Base-by-base conservation (phyloP, 345 rosid species). In the Erysimum cheiranthoides region DNA sequence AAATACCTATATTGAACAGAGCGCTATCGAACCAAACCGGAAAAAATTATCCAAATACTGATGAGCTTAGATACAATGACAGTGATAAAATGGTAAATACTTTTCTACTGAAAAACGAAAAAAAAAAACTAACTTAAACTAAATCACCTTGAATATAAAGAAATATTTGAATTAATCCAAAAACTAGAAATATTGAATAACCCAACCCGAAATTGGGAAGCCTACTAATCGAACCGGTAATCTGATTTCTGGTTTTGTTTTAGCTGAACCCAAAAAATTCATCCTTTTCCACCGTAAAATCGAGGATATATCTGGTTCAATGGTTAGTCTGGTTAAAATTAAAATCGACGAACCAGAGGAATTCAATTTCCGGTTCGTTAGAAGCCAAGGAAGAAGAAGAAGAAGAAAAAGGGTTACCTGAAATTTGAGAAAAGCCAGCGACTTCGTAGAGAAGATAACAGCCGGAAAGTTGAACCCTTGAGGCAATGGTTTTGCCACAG, bases 361-460 rank as follows among this genome's bases (percentile, higher is more conserved):
- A 51, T 25, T 38, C 5, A 45, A 45, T 57, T 16, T 21, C 76
- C 61, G 69, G 69, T 73, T 66, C 2, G 18, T 14, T 34, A 43
- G 27, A 64, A 73, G 17, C 51, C 45, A 9, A 5, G 5, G 66
- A 47, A 16, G 49, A 27, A 16, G 72, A 11, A 18, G 46, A 51
- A 11, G 25, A 21, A 21, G 25, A 21, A 9, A n/a, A 27, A 2
- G 8, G 70, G 10, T 38, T 27, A 77, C 81, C 81, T 27, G 97
- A 92, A 81, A 92, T 79, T 81, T 90, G 90, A 51, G 90, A 45
- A 74, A 92, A 94, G 62, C 95, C 96, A 50, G 92, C 75, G 66
- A 89, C 93, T 84, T 92, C 93, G 38, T 95, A 95, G 61, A 89
- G 73, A 71, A 94, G 83, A 83, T 86, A 92, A 84, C 99, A 95